Evolutionary conservation across 805 yeast species (phyloP).

Genomic region (Ogataea pilisensis): DNA sequence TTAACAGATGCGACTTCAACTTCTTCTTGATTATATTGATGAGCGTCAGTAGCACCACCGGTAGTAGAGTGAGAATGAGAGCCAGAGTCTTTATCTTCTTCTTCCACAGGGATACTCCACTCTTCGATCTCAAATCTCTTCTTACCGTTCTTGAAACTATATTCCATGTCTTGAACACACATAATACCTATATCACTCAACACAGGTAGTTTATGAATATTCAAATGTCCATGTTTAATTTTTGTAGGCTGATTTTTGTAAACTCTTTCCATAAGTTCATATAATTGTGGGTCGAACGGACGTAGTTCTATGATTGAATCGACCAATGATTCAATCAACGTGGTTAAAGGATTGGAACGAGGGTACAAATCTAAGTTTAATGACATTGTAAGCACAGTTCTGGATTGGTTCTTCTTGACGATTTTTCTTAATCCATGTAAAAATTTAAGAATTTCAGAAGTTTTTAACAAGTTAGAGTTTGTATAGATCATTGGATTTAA

Average conservation of each 20-base stretch:
- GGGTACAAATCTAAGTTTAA: conserved; percentile 66
- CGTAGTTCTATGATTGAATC: conserved; percentile 72
- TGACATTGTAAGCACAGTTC: conserved; percentile 47
- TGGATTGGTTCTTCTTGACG: conserved; percentile 38
- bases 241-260: conserved; percentile 70
- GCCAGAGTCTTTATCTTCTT: conserved; percentile 50
- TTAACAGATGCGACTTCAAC: conserved; percentile 1
- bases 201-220: conserved; percentile 67
- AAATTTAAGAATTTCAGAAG: conserved; percentile 53
- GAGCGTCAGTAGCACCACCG: neutral
- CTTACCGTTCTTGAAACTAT: conserved; percentile 81
- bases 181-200: conserved; percentile 75
- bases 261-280: conserved; percentile 60
- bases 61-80: no score
- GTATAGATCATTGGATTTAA: conserved; percentile 74
- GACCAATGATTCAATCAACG: conserved; percentile 52
- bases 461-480: conserved; percentile 33
- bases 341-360: conserved; percentile 42
- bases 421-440: conserved; percentile 55
- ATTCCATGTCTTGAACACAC: conserved; percentile 71
- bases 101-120: conserved; percentile 98
- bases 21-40: neutral
- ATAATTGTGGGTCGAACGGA: conserved; percentile 76
- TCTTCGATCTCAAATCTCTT: conserved; percentile 81
- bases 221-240: conserved; percentile 81